Conservation (phyloP, 1,284 basidiomycete genomes). For the Ceratobasidium papillatum region DNA sequence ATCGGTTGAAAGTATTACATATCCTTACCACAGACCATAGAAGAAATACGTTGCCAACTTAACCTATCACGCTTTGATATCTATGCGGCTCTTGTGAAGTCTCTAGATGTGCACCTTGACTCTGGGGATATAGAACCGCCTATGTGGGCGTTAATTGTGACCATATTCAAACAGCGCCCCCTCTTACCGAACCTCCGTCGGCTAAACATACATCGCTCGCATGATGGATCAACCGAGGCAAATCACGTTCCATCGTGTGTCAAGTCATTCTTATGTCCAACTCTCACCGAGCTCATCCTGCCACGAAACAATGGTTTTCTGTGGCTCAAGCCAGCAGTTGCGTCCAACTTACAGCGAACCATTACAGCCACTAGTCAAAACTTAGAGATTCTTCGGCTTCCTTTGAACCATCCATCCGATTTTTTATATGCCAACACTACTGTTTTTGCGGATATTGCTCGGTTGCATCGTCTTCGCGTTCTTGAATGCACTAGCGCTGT, state of each 20-base stretch:
- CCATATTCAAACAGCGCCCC: background rate
- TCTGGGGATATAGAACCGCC: background rate
- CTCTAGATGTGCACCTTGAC: background rate
- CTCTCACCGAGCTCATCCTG: background rate
- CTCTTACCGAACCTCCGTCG: background rate
- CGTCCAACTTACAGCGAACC: background rate
- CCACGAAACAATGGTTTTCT: background rate
- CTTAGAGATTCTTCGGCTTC: background rate
- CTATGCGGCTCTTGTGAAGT: background rate
- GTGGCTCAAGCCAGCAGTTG: background rate
- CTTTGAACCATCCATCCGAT: background rate
- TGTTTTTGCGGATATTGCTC: background rate
- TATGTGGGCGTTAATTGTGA: too few relatives aligned
- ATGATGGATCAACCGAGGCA: background rate
- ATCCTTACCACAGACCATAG: background rate
- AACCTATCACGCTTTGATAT: background rate
- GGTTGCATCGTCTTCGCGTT: background rate
- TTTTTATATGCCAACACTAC: background rate
- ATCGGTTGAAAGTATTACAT: background rate
- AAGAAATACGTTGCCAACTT: background rate
- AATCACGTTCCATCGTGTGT: background rate
- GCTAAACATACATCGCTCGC: background rate
- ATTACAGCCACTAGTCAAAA: background rate
- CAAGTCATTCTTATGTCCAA: background rate
- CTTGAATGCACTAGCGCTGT: background rate